phyloP scores from a whole-genome alignment of 208 protist genomes.

The Acanthamoeba healyi region DNA sequence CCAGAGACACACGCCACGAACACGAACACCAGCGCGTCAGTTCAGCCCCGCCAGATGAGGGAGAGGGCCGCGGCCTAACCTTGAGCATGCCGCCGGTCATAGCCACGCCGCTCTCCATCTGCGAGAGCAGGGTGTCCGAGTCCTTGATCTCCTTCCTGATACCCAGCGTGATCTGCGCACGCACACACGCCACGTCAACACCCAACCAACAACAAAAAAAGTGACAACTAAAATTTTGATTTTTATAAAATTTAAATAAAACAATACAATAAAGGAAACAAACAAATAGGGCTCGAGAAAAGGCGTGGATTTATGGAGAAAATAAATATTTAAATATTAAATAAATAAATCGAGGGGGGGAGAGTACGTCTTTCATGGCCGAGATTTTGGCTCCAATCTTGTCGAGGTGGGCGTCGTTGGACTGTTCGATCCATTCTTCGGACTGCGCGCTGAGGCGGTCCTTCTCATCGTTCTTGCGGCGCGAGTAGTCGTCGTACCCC shows the following conservation, averaged over 20 bases:
- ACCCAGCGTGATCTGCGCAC: slow-evolving; percentile 4
- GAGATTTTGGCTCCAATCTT: slow-evolving; percentile 37
- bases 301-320: too few relatives aligned
- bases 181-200: too few relatives aligned
- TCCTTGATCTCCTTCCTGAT: slow-evolving; percentile 45
- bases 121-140: background rate
- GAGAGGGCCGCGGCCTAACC: background rate
- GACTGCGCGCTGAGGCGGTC: slow-evolving; percentile 40
- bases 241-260: background rate
- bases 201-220: background rate
- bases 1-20: background rate
- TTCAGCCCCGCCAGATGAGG: background rate
- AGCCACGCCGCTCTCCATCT: slow-evolving; percentile 35
- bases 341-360: background rate
- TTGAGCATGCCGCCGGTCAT: slow-evolving; percentile 23
- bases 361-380: slow-evolving; percentile 44
- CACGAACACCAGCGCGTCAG: background rate
- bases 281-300: too few relatives aligned
- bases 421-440: slow-evolving; percentile 46
- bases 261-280: too few relatives aligned
- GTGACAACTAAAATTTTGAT: background rate
- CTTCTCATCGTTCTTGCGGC: slow-evolving; percentile 8
- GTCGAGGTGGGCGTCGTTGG: slow-evolving; percentile 48
- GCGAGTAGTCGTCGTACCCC: slow-evolving; percentile 19
- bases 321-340: background rate